phyloP scores from a whole-genome alignment of 495 filamentous ascomycete species.

The Neurospora sp. region DNA sequence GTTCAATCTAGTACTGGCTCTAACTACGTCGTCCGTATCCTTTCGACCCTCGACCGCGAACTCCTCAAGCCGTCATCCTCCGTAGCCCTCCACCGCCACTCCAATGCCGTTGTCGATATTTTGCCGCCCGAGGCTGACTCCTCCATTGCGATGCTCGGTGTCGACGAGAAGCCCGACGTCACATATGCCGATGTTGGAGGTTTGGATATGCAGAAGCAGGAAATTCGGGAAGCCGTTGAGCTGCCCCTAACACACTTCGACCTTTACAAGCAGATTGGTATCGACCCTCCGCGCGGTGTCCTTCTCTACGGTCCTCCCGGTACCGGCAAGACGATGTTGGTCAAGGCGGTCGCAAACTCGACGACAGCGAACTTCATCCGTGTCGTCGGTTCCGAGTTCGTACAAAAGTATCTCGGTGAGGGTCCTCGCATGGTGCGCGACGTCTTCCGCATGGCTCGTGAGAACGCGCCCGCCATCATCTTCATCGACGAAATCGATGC shows the following conservation, averaged over 20 bases:
- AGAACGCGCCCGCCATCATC: conserved; percentile 96
- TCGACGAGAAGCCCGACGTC: conserved; percentile 95
- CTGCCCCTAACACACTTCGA: conserved; percentile 94
- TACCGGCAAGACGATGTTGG: conserved; percentile 97
- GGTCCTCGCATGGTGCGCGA: conserved; percentile 98
- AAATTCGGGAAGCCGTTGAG: conserved; percentile 96
- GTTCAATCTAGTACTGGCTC: conserved; percentile 97
- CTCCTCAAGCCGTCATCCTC: conserved; percentile 95
- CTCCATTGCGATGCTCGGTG: conserved; percentile 94
- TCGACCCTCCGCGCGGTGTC: conserved; percentile 93
- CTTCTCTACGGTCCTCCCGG: conserved; percentile 93
- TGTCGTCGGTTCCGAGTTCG: conserved; percentile 95
- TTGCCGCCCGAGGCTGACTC: conserved; percentile 96
- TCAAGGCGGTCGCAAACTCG: conserved; percentile 96
- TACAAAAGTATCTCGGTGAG: conserved; percentile 97
- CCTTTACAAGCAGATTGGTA: conserved; percentile 96
- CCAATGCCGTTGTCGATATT: conserved; percentile 96
- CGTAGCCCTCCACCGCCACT: conserved; percentile 94
- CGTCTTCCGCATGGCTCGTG: conserved; percentile 97
- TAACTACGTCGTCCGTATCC: conserved; percentile 97
- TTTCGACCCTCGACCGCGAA: conserved; percentile 97
- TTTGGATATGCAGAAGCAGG: conserved; percentile 99
- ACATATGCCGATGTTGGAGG: conserved; percentile 97
- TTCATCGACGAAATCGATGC: conserved; percentile 99
- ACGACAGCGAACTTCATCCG: conserved; percentile 98